These are phyloP conservation scores for Oryza longistaminata DNA, from an alignment of 176 grass and related monocot species.

Conservation along the genomic window DNA sequence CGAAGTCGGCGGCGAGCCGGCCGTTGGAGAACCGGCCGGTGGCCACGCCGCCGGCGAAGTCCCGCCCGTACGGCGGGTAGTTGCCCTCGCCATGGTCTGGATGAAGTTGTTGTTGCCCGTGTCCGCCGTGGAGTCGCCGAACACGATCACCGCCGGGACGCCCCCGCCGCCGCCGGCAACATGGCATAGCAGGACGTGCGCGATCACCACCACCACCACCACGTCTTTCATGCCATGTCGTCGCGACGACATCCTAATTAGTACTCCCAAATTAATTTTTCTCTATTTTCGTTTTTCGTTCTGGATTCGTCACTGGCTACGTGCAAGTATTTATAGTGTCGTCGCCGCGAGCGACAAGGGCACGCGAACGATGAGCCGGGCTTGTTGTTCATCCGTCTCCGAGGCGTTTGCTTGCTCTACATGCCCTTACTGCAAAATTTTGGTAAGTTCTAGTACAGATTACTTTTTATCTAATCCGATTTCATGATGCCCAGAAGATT, in stretches of 20 bases:
- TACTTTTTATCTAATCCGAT: not conserved
- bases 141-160: constrained; percentile 61
- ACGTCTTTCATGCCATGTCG: not conserved
- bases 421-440: not conserved
- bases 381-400: constrained; percentile 42
- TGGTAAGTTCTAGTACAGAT: not conserved
- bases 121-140: constrained; percentile 77
- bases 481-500: too few species aligned
- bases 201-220: not conserved
- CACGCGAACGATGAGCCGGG: constrained; percentile 26
- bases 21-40: constrained; percentile 83
- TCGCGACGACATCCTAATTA: not conserved
- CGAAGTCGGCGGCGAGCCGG: constrained; percentile 60
- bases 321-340: constrained; percentile 6
- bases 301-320: not conserved
- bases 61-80: constrained; percentile 63
- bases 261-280: not conserved
- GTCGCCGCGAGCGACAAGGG: not conserved
- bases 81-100: constrained; percentile 53
- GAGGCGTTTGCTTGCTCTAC: constrained; percentile 1
- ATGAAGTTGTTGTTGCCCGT: constrained; percentile 77
- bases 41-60: constrained; percentile 49
- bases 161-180: not conserved
- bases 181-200: not conserved
- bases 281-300: too few species aligned